phyloP scores from a whole-genome alignment of 179 eudicot species.

The Monotropa hypopitys region DNA sequence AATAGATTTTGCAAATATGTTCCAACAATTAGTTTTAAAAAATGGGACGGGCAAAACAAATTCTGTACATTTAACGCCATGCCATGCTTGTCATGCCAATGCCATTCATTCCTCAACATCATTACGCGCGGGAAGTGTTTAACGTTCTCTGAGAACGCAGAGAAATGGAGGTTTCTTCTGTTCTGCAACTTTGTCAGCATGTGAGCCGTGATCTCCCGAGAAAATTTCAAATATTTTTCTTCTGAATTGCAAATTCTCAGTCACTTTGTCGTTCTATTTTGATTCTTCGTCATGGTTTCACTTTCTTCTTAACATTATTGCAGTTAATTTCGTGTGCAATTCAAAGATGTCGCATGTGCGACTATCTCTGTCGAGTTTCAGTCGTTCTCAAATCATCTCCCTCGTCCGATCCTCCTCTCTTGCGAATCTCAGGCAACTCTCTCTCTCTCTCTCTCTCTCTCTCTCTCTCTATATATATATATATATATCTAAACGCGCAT shows the following conservation, averaged over 20 bases:
- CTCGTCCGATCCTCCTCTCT: constrained; percentile 15
- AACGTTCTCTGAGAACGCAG: background rate
- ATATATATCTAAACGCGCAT: background rate
- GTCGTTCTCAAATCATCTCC: constrained; percentile 28
- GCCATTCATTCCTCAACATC: too few species aligned
- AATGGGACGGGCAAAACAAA: too few species aligned
- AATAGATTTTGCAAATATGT: too few species aligned
- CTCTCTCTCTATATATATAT: background rate
- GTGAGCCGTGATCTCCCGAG: constrained; percentile 13
- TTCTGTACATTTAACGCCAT: too few species aligned
- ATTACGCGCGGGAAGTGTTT: background rate
- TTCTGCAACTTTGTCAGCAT: constrained; percentile 33
- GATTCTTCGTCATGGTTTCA: background rate
- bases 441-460: constrained; percentile 2
- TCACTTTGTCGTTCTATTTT: background rate
- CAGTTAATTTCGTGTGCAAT: constrained; percentile 55
- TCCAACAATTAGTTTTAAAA: too few species aligned
- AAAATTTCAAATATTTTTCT: background rate
- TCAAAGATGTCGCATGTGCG: constrained; percentile 50
- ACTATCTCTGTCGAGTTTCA: constrained; percentile 42
- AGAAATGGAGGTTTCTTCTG: constrained; percentile 35
- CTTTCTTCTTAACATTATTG: background rate
- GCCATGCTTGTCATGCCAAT: too few species aligned
- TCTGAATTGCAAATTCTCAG: background rate
- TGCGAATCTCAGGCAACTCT: constrained; percentile 38